These are phyloP conservation scores for Yarrowia deformans DNA, from an alignment of 805 yeast species.

Conservation along the genomic window DNA sequence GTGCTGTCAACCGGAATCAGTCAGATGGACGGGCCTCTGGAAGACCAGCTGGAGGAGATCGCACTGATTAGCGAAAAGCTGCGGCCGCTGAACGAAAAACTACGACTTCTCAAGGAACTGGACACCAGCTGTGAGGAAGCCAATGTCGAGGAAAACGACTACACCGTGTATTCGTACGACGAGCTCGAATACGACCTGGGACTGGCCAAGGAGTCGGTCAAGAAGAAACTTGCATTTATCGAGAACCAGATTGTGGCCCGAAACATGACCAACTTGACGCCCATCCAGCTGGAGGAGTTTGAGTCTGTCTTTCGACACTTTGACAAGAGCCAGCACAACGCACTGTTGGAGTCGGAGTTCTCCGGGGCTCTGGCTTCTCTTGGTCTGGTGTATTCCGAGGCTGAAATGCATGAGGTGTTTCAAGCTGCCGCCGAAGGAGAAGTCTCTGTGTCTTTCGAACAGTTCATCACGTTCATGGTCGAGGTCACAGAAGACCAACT, in stretches of 20 bases:
- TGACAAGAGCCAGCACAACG: constrained; percentile 52
- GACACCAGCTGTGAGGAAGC: constrained; percentile 49
- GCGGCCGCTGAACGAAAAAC: constrained; percentile 49
- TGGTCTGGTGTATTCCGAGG: constrained; percentile 52
- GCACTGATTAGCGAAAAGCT: constrained; percentile 52
- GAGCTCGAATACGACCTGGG: constrained; percentile 53
- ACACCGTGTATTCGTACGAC: constrained; percentile 50
- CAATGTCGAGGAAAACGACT: constrained; percentile 53
- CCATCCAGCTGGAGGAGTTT: constrained; percentile 54
- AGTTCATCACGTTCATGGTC: constrained; percentile 52
- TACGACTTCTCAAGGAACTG: constrained; percentile 47
- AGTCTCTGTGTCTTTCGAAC: constrained; percentile 48
- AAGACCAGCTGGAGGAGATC: constrained; percentile 52
- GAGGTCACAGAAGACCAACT: constrained; percentile 54
- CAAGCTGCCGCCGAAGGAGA: constrained; percentile 46
- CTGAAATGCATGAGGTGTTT: constrained; percentile 53
- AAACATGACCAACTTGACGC: constrained; percentile 50
- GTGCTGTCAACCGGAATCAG: constrained; percentile 47
- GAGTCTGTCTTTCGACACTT: constrained; percentile 56
- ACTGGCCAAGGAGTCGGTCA: constrained; percentile 52
- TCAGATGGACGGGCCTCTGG: constrained; percentile 51
- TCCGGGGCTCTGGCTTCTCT: constrained; percentile 54
- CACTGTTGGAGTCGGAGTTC: constrained; percentile 55
- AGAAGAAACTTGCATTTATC: constrained; percentile 54
- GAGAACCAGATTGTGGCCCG: constrained; percentile 54